Base-by-base conservation (phyloP, 257 asterid species). In the Primulina tabacum region DNA sequence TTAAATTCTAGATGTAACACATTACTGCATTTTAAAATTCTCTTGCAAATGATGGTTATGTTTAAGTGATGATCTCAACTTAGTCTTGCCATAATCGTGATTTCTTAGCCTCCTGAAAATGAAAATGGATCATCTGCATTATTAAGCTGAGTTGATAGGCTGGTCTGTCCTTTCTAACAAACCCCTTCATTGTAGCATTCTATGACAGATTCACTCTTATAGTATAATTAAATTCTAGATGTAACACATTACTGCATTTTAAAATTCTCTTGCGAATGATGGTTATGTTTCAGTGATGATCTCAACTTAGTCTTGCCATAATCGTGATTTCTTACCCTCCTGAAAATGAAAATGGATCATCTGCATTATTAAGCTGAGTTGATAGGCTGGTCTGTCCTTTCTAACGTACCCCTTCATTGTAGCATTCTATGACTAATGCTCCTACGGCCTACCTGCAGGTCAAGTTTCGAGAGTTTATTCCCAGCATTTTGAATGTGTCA, bases 391-490 rank as follows among this genome's bases (percentile, higher is more conserved):
- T 40, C 55, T 70, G 33, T 67, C 40, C 74, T 18, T 55, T 64
- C 20, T 20, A 43, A 34, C 37, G 40, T 37, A 38, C 59, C 67
- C 70, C 63, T 67, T 71, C 52, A 55, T 28, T 47, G 30, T 61
- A 38, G 57, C 57, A 57, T 60, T 60, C 43, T 65, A 24, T 61
- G 60, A 58, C 66, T 60, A 58, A 53, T 67, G 72, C 55, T 38
- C 60, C 67, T 75, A 30, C 33, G 33, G 33, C 65, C 55, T 38
- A 8, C 60, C 69, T 75, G 71, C 84, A 91, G 99, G 81, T 91
- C 70, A 94, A 86, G 82, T 94, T 94, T 78, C 84, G 96, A 38
- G 99, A 94, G 77, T 94, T 94, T 72, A 88, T 94, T 70, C 99
- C 99, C 55, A 88, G 99, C 87, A 94, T 94, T 75, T 84, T 94